These are phyloP conservation scores for Baorangia bicolor DNA, from an alignment of 768 basidiomycete species.

Conservation along the genomic window DNA sequence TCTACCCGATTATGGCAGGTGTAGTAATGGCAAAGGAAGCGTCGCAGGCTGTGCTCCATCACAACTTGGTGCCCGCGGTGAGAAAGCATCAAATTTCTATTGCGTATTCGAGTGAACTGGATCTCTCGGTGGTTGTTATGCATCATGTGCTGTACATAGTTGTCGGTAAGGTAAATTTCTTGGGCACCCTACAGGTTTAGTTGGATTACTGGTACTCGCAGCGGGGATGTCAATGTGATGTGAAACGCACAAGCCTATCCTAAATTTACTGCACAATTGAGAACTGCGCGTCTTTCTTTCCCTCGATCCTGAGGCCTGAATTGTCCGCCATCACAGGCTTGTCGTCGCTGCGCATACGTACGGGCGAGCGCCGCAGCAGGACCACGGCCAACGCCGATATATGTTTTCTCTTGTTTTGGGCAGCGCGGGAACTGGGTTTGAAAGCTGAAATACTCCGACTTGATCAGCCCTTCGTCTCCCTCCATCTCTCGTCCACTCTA, in stretches of 20 bases:
- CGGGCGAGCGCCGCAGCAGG: neutral
- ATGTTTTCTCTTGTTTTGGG: conserved; percentile 24
- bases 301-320: too few relatives aligned
- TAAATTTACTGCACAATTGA: neutral
- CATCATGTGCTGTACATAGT: neutral
- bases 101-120: neutral
- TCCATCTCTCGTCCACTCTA: conserved; percentile 19
- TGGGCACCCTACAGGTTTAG: too few relatives aligned
- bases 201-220: too few relatives aligned
- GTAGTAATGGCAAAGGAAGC: neutral
- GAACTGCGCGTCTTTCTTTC: neutral
- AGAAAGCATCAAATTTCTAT: neutral
- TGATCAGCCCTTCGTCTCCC: conserved; percentile 19
- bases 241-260: neutral
- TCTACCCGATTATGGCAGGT: conserved; percentile 15
- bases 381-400: too few relatives aligned
- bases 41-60: neutral
- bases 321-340: neutral
- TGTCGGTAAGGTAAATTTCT: too few relatives aligned
- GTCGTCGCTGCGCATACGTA: neutral
- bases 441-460: conserved; percentile 29
- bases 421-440: conserved; percentile 18
- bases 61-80: neutral
- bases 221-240: neutral
- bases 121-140: neutral